phyloP scores from a whole-genome alignment of 345 rosid genomes.

The Acer negundo region DNA sequence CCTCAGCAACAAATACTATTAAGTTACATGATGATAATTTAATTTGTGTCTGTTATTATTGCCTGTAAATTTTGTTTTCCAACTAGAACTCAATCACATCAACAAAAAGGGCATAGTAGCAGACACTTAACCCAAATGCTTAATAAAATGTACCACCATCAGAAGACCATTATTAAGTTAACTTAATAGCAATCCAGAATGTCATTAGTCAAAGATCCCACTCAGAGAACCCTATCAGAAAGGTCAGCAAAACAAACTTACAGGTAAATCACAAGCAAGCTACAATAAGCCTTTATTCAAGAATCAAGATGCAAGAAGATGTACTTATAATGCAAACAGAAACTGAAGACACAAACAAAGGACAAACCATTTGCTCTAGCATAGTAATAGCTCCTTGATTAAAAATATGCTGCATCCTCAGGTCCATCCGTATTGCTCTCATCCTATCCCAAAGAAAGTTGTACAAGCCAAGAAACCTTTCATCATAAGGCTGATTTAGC shows the following conservation, averaged over 20 bases:
- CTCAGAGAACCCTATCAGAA: slow-evolving; percentile 1
- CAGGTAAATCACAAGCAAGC: slow-evolving; percentile 3
- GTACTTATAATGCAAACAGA: slow-evolving; percentile 6
- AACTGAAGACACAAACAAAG: slow-evolving; percentile 13
- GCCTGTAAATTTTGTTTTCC: not conserved
- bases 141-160: not conserved
- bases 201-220: not conserved
- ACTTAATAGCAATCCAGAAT: not conserved
- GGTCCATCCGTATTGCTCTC: slow-evolving; percentile 96
- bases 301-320: slow-evolving; percentile 9
- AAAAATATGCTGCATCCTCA: slow-evolving; percentile 96
- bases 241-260: slow-evolving; percentile 2
- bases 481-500: slow-evolving; percentile 85
- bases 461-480: slow-evolving; percentile 78
- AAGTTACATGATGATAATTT: not conserved
- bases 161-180: not conserved
- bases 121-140: not conserved
- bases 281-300: slow-evolving; percentile 6
- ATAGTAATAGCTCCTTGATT: slow-evolving; percentile 73
- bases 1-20: not conserved
- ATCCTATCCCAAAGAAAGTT: slow-evolving; percentile 99
- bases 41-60: not conserved
- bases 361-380: slow-evolving; percentile 94
- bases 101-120: not conserved
- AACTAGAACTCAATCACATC: not conserved